Evolutionary conservation across 805 yeast species (phyloP), one percentile per base, ranked within the genome.

Genomic region (Metschnikowia kunwiensis): DNA sequence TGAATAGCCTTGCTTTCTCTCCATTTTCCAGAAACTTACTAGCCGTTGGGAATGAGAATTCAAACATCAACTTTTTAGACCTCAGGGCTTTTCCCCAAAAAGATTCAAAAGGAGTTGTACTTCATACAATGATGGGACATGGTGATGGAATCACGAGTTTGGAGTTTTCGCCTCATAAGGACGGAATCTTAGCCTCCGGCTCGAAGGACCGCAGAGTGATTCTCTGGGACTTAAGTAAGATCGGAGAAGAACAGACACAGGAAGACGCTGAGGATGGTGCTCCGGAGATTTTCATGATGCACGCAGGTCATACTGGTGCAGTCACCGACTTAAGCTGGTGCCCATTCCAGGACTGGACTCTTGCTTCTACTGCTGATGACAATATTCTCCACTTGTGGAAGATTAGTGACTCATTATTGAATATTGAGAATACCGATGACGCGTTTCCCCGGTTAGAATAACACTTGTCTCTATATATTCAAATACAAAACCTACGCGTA

Each of bases 191-290:
- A 7, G 87, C 88, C 2, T 78, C 88, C 0, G 84, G 88, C 3
- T 78, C 87, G 1, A 76, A 76, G 43, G 96, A 87, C 55, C 71
- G 93, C 44, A 68, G 95, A 40, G 75, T 85, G 11, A 79, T 86
- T 23, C 48, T 87, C 4, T 86, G 96, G 96, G 95, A 87, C 55
- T 64, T 86, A 39, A 65, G 69, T 30, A 79, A 76, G 48, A 81
- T 87, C 24, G 96, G 96, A 4, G 84, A 80, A 44, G 95, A 86
- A 53, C 95, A 86, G 57, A 72, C 72, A 10, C 88, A 79, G 47
- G 96, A 86, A 48, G 96, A 87, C 54, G 84, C 87, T 20, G 95
- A 84, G 46, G 96, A 87, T 52, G 96, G 95, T 25, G 83, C 83
- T 18, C 91, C 95, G 4, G 96, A 87, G 57, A 61, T 87, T 23